Conservation (phyloP, 768 basidiomycete genomes). For the Artomyces pyxidatus region DNA sequence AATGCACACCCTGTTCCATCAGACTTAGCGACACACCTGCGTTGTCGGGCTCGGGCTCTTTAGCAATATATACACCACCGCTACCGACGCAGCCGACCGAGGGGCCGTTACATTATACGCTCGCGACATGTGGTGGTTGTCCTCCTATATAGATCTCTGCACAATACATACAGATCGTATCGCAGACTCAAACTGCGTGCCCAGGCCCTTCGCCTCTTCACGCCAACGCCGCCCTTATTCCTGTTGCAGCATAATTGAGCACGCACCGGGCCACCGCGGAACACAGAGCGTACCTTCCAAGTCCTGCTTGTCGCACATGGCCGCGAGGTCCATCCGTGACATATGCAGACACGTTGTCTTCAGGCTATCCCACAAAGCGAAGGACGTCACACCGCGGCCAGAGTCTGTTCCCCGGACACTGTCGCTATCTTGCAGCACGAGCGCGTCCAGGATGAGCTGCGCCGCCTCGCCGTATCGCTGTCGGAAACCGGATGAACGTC, state of each 20-base stretch:
- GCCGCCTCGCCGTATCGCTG: slow-evolving; percentile 85
- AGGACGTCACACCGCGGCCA: slow-evolving; percentile 64
- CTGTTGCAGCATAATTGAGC: not conserved
- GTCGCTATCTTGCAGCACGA: slow-evolving; percentile 84
- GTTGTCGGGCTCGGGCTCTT: not conserved
- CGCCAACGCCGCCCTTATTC: not conserved
- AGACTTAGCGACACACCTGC: too few relatives aligned
- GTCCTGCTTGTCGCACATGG: slow-evolving; percentile 64
- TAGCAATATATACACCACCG: not conserved
- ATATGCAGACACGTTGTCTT: slow-evolving; percentile 77
- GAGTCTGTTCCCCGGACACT: slow-evolving; percentile 47
- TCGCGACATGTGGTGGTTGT: not conserved
- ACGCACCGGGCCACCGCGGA: not conserved
- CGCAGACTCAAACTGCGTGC: too few relatives aligned
- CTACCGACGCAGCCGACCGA: not conserved
- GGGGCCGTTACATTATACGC: not conserved
- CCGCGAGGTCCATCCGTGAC: slow-evolving; percentile 68
- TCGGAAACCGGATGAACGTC: slow-evolving; percentile 7
- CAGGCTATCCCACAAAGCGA: slow-evolving; percentile 82
- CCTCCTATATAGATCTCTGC: too few relatives aligned
- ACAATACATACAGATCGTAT: too few relatives aligned
- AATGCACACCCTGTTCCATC: too few relatives aligned
- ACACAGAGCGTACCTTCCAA: slow-evolving; percentile 42
- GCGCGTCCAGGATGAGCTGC: slow-evolving; percentile 79
- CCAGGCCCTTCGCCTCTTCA: too few relatives aligned